A percentile compares a stretch with the other conserved stretches of the same genome.
phyloP scores from a whole-genome alignment of 208 protist species.

The Leishmania martiniquensis region DNA sequence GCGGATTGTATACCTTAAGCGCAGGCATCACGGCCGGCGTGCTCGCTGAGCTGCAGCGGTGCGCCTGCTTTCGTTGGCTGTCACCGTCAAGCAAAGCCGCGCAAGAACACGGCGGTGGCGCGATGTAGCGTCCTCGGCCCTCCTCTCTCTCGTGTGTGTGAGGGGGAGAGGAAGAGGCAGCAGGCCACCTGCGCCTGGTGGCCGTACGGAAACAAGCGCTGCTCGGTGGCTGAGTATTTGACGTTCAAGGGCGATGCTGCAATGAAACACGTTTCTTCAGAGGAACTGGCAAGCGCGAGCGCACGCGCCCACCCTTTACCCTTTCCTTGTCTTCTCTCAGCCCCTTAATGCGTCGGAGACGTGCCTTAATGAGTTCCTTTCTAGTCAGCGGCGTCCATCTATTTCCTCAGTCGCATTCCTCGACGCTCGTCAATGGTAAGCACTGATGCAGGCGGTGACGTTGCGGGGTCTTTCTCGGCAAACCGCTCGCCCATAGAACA shows the following conservation, averaged over 20 bases:
- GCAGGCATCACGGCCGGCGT: background rate
- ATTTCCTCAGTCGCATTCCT: background rate
- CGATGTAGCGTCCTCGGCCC: background rate
- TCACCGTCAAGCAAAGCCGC: background rate
- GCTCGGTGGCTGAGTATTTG: background rate
- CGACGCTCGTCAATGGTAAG: background rate
- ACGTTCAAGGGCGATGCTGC: background rate
- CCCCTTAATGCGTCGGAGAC: background rate
- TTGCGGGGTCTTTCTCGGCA: background rate
- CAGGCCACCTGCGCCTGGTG: background rate
- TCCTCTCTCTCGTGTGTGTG: background rate
- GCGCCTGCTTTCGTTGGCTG: background rate
- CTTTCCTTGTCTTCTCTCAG: background rate
- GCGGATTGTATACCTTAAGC: background rate
- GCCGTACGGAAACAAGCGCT: background rate
- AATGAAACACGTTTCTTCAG: background rate
- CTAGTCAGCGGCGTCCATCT: background rate
- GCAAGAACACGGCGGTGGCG: background rate
- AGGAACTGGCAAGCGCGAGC: too few relatives aligned
- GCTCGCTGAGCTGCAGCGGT: background rate
- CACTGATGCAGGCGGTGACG: background rate
- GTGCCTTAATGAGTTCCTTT: background rate
- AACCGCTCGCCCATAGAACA: slow-evolving; percentile 7
- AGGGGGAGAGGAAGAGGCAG: background rate
- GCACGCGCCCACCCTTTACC: too few relatives aligned